Conservation (phyloP, 2,329 filamentous ascomycete species). For the Pseudomassariella vexata region DNA sequence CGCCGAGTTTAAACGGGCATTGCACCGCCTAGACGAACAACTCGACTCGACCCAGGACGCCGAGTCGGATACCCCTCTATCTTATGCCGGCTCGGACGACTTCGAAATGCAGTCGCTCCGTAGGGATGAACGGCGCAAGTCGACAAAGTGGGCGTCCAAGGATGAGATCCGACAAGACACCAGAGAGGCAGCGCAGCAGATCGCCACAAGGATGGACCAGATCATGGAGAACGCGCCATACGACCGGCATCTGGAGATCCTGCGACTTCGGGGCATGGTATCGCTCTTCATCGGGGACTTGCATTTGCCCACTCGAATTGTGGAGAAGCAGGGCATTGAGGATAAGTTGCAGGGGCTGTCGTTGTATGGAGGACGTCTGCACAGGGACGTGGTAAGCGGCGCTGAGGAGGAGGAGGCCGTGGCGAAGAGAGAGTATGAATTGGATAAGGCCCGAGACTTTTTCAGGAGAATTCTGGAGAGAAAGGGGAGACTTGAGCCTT, state of each 20-base stretch:
- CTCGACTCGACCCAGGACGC: conserved; percentile 9
- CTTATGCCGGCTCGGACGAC: conserved; percentile 6
- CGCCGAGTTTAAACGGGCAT: conserved; percentile 45
- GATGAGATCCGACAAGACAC: conserved; percentile 44
- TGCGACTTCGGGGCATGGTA: conserved; percentile 68
- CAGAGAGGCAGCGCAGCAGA: conserved; percentile 51
- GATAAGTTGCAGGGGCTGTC: conserved; percentile 10
- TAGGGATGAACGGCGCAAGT: conserved; percentile 1
- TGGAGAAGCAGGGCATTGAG: conserved; percentile 8
- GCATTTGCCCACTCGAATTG: conserved; percentile 32
- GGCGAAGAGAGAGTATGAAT: conserved; percentile 26
- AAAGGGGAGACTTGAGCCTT: conserved; percentile 24
- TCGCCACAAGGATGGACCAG: conserved; percentile 66
- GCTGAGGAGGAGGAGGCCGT: conserved; percentile 22
- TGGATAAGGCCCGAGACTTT: conserved; percentile 26
- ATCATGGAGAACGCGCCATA: conserved; percentile 66
- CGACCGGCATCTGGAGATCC: conserved; percentile 58
- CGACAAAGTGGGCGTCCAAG: conserved; percentile 20
- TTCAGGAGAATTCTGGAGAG: conserved; percentile 31
- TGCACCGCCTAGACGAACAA: conserved; percentile 28
- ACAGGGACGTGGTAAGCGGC: conserved; percentile 11
- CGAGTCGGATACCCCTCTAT: conserved; percentile 6
- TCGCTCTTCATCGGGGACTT: conserved; percentile 73
- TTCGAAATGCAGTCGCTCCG: conserved; percentile 8
- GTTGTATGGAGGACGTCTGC: conserved; percentile 14